Evolutionary conservation across 2,329 filamentous ascomycete genomes (phyloP).

Genomic region (Colletotrichum magnum): DNA sequence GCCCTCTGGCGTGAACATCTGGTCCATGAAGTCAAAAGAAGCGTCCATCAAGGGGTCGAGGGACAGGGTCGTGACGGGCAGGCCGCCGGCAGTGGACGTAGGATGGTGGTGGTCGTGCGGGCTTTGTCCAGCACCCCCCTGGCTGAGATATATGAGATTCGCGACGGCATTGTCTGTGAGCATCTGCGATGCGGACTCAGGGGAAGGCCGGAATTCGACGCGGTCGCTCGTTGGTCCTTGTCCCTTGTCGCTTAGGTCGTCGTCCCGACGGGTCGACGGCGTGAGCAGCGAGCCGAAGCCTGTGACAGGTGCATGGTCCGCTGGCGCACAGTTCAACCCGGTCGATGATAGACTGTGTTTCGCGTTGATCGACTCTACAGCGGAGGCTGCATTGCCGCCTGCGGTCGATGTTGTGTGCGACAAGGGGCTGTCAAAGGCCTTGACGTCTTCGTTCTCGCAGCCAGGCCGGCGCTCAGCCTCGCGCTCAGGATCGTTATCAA

Average conservation of each 20-base stretch:
- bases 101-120: slow-evolving; percentile 5
- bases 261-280: slow-evolving; percentile 23
- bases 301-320: slow-evolving; percentile 4
- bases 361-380: slow-evolving; percentile 17
- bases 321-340: slow-evolving; percentile 13
- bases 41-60: slow-evolving; percentile 36
- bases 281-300: slow-evolving; percentile 16
- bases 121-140: slow-evolving; percentile 43
- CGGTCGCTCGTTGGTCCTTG: slow-evolving; percentile 8
- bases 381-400: slow-evolving; percentile 15
- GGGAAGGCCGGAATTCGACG: slow-evolving; percentile 34
- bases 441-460: slow-evolving; percentile 14
- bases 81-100: background rate
- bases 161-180: slow-evolving; percentile 52
- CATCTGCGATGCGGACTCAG: slow-evolving; percentile 46
- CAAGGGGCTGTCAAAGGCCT: slow-evolving; percentile 24
- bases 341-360: slow-evolving; percentile 21
- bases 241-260: slow-evolving; percentile 16
- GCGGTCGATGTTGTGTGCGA: slow-evolving; percentile 34
- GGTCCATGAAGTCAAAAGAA: slow-evolving; percentile 42
- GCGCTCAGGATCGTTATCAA: background rate
- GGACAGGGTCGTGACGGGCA: slow-evolving; percentile 29
- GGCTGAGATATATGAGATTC: slow-evolving; percentile 52
- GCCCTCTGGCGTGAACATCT: slow-evolving; percentile 51
- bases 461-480: background rate